A percentile compares a stretch with the other conserved stretches of the same genome.
Conservation (phyloP, 2,329 filamentous ascomycete species). For the Hymenoscyphus infarciens region DNA sequence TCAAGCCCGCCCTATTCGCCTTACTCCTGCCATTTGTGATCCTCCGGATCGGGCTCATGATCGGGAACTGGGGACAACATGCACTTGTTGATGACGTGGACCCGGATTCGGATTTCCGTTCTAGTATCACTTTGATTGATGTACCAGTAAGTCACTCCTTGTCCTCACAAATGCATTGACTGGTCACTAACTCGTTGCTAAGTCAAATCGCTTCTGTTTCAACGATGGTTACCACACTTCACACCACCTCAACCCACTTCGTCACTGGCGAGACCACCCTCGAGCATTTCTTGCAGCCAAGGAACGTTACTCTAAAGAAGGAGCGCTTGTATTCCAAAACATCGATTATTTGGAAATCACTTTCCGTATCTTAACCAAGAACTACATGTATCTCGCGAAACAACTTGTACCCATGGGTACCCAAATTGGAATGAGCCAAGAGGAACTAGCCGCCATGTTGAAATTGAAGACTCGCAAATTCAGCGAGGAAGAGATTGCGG, state of each 20-base stretch:
- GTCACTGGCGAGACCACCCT: slow-evolving; percentile 81
- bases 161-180: neutral
- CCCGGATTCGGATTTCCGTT: slow-evolving; percentile 73
- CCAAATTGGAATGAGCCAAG: slow-evolving; percentile 63
- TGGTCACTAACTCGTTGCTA: slow-evolving; percentile 19
- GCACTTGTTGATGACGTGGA: slow-evolving; percentile 73
- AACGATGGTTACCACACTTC: slow-evolving; percentile 82
- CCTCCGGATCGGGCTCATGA: slow-evolving; percentile 70
- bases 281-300: slow-evolving; percentile 69
- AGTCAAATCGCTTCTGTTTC: slow-evolving; percentile 80
- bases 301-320: slow-evolving; percentile 59
- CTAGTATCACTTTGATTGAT: slow-evolving; percentile 76
- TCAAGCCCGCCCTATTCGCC: slow-evolving; percentile 52
- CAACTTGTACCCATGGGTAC: slow-evolving; percentile 72
- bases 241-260: slow-evolving; percentile 72
- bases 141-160: slow-evolving; percentile 58
- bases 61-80: slow-evolving; percentile 83
- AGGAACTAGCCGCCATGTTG: slow-evolving; percentile 61
- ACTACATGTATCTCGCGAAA: slow-evolving; percentile 66
- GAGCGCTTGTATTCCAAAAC: slow-evolving; percentile 73
- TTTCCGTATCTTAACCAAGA: slow-evolving; percentile 62
- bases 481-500: slow-evolving; percentile 58
- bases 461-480: slow-evolving; percentile 63
- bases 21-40: slow-evolving; percentile 63
- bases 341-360: slow-evolving; percentile 81